phyloP scores from a whole-genome alignment of 2,329 filamentous ascomycete genomes.

The Cercospora sp. region DNA sequence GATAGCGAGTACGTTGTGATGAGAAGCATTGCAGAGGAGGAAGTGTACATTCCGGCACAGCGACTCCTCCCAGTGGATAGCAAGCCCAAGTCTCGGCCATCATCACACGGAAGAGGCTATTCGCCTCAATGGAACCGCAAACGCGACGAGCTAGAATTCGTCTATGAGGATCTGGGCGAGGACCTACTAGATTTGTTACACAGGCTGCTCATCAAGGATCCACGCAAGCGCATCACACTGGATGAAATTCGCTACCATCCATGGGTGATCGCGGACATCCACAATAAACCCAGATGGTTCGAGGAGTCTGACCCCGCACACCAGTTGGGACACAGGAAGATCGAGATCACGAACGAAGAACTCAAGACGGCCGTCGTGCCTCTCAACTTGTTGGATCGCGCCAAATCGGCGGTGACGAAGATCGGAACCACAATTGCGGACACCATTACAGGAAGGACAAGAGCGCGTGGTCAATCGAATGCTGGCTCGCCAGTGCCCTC shows the following conservation, averaged over 20 bases:
- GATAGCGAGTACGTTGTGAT: slow-evolving; percentile 93
- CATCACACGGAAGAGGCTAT: slow-evolving; percentile 49
- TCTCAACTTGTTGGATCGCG: slow-evolving; percentile 80
- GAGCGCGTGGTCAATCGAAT: slow-evolving; percentile 56
- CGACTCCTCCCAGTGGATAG: slow-evolving; percentile 71
- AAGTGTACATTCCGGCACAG: slow-evolving; percentile 82
- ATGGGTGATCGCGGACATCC: slow-evolving; percentile 80
- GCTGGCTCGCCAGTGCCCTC: slow-evolving; percentile 56
- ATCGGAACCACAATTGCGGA: slow-evolving; percentile 41
- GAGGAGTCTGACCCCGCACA: slow-evolving; percentile 86
- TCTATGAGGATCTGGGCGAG: slow-evolving; percentile 83
- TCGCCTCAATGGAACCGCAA: slow-evolving; percentile 59
- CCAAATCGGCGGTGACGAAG: slow-evolving; percentile 69
- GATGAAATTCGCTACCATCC: slow-evolving; percentile 91
- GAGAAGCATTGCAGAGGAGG: slow-evolving; percentile 83
- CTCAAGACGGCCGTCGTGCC: slow-evolving; percentile 88
- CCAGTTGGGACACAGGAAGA: slow-evolving; percentile 75
- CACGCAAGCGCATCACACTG: slow-evolving; percentile 81
- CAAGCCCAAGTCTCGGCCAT: slow-evolving; percentile 47
- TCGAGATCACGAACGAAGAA: slow-evolving; percentile 88
- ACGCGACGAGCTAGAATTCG: slow-evolving; percentile 73
- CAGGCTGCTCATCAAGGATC: slow-evolving; percentile 84
- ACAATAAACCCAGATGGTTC: slow-evolving; percentile 78
- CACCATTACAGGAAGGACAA: slow-evolving; percentile 29
- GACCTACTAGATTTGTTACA: slow-evolving; percentile 74